Evolutionary conservation across 176 grass and related monocot species (phyloP).

Genomic region (Rhynchospora pubera): DNA sequence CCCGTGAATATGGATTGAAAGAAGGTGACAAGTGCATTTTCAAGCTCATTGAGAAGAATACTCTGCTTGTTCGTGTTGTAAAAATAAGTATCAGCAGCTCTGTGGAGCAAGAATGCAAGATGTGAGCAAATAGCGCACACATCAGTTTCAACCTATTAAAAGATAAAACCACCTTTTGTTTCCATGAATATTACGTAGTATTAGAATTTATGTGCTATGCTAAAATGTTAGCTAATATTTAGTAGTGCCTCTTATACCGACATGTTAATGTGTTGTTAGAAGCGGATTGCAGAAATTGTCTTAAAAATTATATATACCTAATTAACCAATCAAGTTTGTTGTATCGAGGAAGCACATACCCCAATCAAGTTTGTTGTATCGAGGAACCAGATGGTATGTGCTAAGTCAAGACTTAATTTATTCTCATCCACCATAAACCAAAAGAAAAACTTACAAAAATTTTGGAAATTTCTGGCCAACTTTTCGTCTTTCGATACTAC

Average conservation of each 20-base stretch:
- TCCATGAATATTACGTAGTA: not conserved
- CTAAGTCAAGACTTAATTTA: too few relatives aligned
- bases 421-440: too few relatives aligned
- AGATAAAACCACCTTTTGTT: not conserved
- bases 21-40: conserved; percentile 1
- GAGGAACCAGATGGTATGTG: too few relatives aligned
- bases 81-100: not conserved
- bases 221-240: not conserved
- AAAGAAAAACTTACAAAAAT: too few relatives aligned
- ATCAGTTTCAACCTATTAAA: not conserved
- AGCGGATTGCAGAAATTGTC: not conserved
- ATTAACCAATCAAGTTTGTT: not conserved
- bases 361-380: not conserved
- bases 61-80: not conserved
- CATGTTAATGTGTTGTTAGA: not conserved
- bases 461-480: too few relatives aligned
- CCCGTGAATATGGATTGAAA: conserved; percentile 6
- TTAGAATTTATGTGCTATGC: not conserved
- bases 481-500: too few relatives aligned
- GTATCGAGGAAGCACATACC: too few relatives aligned
- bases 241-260: not conserved
- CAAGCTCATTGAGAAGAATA: not conserved
- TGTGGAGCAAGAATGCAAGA: not conserved
- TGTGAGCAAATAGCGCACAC: not conserved
- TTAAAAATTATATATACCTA: not conserved